phyloP scores from a whole-genome alignment of 2,329 filamentous ascomycete genomes.

The Cercospora zeae-maydis region DNA sequence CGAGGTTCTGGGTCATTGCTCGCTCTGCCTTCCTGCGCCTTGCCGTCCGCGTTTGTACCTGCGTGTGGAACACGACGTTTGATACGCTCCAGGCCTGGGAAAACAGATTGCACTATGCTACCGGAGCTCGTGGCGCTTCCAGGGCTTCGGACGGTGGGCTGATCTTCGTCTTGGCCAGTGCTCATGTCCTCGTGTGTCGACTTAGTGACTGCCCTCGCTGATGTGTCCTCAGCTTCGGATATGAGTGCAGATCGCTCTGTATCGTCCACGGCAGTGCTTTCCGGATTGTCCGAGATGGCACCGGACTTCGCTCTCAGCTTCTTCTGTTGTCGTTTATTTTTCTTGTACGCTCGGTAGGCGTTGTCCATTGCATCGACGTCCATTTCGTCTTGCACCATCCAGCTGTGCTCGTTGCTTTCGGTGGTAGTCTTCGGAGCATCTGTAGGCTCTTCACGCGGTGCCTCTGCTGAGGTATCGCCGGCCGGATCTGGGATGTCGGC shows the following conservation, averaged over 20 bases:
- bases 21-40: conserved; percentile 4
- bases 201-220: not conserved
- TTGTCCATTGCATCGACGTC: conserved; percentile 37
- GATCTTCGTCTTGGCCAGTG: not conserved
- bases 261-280: conserved; percentile 38
- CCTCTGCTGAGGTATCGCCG: not conserved
- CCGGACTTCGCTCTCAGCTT: conserved; percentile 28
- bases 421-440: not conserved
- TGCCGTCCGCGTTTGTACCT: not conserved
- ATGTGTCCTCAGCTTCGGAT: conserved; percentile 19
- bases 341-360: conserved; percentile 35
- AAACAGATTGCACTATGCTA: conserved; percentile 26
- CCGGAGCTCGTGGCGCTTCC: conserved; percentile 9
- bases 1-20: conserved; percentile 4
- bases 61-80: conserved; percentile 24
- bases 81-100: conserved; percentile 27
- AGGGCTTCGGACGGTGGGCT: not conserved
- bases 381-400: conserved; percentile 29
- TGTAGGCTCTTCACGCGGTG: not conserved
- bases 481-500: not conserved
- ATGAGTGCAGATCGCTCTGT: conserved; percentile 21
- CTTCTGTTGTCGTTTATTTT: conserved; percentile 34
- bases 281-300: conserved; percentile 20
- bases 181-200: not conserved
- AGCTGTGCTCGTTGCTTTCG: conserved; percentile 11